A percentile compares a stretch with the other conserved stretches of the same genome.
phyloP scores from a whole-genome alignment of 306 rosid genomes.

The Dryas alaskensis region DNA sequence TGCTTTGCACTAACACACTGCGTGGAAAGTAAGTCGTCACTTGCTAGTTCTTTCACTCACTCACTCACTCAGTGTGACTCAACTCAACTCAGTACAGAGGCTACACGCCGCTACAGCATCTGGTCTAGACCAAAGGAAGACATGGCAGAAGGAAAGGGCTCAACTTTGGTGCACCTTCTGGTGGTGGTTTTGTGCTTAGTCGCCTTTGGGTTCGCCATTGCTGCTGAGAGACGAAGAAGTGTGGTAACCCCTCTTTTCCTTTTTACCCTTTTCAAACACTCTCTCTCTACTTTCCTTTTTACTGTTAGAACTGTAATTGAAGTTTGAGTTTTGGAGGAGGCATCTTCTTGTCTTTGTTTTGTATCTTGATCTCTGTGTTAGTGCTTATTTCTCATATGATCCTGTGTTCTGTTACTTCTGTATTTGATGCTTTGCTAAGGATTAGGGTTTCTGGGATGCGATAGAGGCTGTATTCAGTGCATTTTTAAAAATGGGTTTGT shows the following conservation, averaged over 20 bases:
- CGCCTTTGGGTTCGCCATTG: constrained; percentile 97
- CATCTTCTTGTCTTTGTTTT: neutral
- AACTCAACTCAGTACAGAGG: neutral
- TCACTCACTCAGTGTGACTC: neutral
- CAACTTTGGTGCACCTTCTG: constrained; percentile 73
- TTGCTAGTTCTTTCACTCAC: neutral
- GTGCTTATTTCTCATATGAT: constrained; percentile 2
- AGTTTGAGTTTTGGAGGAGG: neutral
- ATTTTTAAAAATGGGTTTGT: neutral
- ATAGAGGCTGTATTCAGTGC: neutral
- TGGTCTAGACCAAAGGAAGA: neutral
- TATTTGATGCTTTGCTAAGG: neutral
- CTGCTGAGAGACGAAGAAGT: constrained; percentile 89
- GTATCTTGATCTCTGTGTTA: constrained; percentile 1
- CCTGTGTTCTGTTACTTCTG: neutral
- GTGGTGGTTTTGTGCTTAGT: constrained; percentile 65
- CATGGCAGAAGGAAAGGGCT: constrained; percentile 87
- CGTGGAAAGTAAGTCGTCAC: constrained; percentile 2
- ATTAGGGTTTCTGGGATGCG: neutral
- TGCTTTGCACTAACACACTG: neutral
- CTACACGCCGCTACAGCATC: neutral
- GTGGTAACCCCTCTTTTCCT: constrained; percentile 43
- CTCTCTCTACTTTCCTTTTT: neutral
- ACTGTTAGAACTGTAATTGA: neutral
- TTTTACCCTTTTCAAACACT: neutral